These are phyloP conservation scores for Aspergillus tubingensis DNA, from an alignment of 2,329 filamentous ascomycete species.

Conservation along the genomic window DNA sequence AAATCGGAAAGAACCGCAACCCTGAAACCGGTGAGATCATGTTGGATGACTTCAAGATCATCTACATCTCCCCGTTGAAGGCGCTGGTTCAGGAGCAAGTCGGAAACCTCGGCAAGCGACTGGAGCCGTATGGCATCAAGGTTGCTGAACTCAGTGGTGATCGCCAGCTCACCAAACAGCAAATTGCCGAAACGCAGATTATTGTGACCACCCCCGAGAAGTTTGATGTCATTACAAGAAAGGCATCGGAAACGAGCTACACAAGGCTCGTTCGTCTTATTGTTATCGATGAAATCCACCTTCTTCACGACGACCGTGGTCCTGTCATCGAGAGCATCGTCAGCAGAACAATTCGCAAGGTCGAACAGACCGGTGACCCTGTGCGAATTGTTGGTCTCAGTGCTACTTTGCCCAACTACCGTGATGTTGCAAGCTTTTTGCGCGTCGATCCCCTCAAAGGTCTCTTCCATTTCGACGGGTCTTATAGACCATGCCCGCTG, in stretches of 20 bases:
- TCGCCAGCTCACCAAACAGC: slow-evolving; percentile 95
- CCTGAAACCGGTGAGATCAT: slow-evolving; percentile 89
- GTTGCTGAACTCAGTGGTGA: slow-evolving; percentile 97
- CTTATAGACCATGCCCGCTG: slow-evolving; percentile 88
- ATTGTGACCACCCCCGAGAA: slow-evolving; percentile 99
- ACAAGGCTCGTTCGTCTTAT: slow-evolving; percentile 95
- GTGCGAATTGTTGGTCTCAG: slow-evolving; percentile 91
- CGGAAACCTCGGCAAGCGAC: slow-evolving; percentile 89
- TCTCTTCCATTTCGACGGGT: slow-evolving; percentile 94
- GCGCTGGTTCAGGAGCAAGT: slow-evolving; percentile 97
- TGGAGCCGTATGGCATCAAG: slow-evolving; percentile 86
- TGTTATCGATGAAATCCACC: slow-evolving; percentile 96
- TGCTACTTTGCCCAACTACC: slow-evolving; percentile 93
- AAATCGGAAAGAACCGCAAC: slow-evolving; percentile 94
- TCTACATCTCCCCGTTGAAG: slow-evolving; percentile 95
- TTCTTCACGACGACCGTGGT: slow-evolving; percentile 95
- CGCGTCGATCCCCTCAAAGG: slow-evolving; percentile 83
- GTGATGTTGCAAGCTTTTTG: slow-evolving; percentile 92
- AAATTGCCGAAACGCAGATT: slow-evolving; percentile 95
- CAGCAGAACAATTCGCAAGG: slow-evolving; percentile 86
- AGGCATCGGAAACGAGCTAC: slow-evolving; percentile 94
- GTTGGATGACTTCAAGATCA: slow-evolving; percentile 95
- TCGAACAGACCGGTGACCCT: slow-evolving; percentile 90
- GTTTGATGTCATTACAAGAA: slow-evolving; percentile 98
- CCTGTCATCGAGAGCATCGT: slow-evolving; percentile 97